A percentile compares a stretch with the other conserved stretches of the same genome.
Evolutionary conservation across 495 filamentous ascomycete genomes (phyloP).

Genomic region (Annulohypoxylon stygium): DNA sequence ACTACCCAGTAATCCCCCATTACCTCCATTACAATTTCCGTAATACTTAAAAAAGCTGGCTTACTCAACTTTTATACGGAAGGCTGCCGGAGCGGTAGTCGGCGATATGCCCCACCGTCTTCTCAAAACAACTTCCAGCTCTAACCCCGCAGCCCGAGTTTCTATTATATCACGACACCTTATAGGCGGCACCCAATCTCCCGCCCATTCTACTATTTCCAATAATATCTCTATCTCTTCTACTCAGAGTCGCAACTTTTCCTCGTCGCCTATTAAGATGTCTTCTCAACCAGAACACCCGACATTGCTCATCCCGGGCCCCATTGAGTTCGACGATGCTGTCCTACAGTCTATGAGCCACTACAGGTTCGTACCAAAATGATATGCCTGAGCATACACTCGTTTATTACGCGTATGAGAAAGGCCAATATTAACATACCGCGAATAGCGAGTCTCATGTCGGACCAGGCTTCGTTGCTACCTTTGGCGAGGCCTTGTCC

Average conservation of each 20-base stretch:
- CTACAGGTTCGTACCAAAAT: slow-evolving; percentile 76
- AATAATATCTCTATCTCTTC: slow-evolving; percentile 70
- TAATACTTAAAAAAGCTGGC: slow-evolving; percentile 46
- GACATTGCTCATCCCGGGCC: slow-evolving; percentile 91
- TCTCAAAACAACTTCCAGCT: slow-evolving; percentile 57
- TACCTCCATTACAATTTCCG: slow-evolving; percentile 13
- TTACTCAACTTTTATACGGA: slow-evolving; percentile 50
- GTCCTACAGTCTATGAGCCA: slow-evolving; percentile 96
- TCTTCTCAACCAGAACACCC: slow-evolving; percentile 84
- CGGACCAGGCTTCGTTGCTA: slow-evolving; percentile 85
- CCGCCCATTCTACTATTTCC: slow-evolving; percentile 71
- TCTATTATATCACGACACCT: slow-evolving; percentile 87
- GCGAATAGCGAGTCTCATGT: slow-evolving; percentile 89
- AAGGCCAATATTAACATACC: slow-evolving; percentile 25
- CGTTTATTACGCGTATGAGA: not conserved
- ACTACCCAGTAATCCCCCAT: not conserved
- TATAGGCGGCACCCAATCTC: slow-evolving; percentile 63
- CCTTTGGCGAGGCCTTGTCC: slow-evolving; percentile 88
- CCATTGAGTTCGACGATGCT: slow-evolving; percentile 98
- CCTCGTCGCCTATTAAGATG: slow-evolving; percentile 67
- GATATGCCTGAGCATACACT: not conserved
- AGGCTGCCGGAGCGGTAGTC: slow-evolving; percentile 50
- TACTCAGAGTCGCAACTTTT: slow-evolving; percentile 53
- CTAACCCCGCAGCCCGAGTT: slow-evolving; percentile 74
- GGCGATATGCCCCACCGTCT: slow-evolving; percentile 60